phyloP scores from a whole-genome alignment of 495 filamentous ascomycete genomes.

The Penicillium soppii region DNA sequence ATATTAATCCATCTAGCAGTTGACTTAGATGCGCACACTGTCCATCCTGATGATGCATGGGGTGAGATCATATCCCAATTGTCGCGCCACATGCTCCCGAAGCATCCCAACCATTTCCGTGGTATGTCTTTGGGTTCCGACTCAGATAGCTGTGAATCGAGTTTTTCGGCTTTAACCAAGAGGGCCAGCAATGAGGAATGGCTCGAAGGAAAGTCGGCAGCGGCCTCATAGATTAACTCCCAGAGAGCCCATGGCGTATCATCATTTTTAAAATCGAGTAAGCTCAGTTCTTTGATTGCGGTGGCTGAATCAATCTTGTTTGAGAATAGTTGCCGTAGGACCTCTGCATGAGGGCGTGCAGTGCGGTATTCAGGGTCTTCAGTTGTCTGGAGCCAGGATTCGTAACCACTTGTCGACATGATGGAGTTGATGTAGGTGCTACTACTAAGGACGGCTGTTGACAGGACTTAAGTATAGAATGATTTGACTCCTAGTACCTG shows the following conservation, averaged over 20 bases:
- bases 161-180: background rate
- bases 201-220: background rate
- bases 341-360: background rate
- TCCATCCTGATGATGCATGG: background rate
- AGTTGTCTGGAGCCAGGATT: background rate
- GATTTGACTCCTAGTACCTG: background rate
- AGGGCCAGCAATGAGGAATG: background rate
- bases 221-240: background rate
- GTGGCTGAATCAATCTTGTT: background rate
- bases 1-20: background rate
- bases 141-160: background rate
- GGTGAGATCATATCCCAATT: slow-evolving; percentile 2
- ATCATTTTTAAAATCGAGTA: background rate
- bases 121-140: background rate
- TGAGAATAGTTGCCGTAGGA: background rate
- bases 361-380: slow-evolving; percentile 1
- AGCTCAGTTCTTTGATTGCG: background rate
- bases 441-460: background rate
- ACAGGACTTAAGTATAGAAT: background rate
- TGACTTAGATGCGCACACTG: slow-evolving; percentile 1
- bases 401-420: background rate
- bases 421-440: background rate
- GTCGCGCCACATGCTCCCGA: slow-evolving; percentile 3
- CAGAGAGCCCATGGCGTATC: slow-evolving; percentile 3
- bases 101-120: background rate